Conservation (phyloP, 305 asterid species). For the Nicotiana rustica region DNA sequence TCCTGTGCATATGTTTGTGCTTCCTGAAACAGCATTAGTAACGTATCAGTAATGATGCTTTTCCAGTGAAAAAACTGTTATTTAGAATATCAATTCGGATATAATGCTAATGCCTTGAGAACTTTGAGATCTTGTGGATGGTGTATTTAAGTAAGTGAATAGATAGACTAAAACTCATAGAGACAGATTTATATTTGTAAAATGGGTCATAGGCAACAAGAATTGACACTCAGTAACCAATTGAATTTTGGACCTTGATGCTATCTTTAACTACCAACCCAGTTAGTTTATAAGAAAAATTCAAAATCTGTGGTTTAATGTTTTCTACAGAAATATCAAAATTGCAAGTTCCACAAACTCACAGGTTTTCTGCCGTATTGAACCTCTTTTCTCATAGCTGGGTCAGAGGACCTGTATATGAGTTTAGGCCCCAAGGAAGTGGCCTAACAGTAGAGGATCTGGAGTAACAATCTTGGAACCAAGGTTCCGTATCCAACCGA, state of each 20-base stretch:
- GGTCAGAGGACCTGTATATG: background rate
- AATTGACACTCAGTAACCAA: background rate
- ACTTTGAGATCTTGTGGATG: background rate
- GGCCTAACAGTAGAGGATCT: background rate
- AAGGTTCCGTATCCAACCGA: background rate
- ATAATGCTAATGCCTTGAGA: background rate
- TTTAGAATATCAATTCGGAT: background rate
- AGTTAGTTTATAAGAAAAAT: background rate
- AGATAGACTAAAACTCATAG: conserved; percentile 1
- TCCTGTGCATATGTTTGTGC: conserved; percentile 69
- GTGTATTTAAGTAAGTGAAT: background rate
- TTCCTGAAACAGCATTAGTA: conserved; percentile 53
- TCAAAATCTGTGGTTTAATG: too few species aligned
- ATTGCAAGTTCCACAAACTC: background rate
- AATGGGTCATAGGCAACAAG: background rate
- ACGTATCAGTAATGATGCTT: background rate
- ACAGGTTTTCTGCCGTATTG: background rate
- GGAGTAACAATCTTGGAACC: background rate
- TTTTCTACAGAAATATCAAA: background rate
- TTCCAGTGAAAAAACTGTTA: conserved; percentile 17
- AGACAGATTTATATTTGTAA: background rate
- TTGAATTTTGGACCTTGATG: background rate
- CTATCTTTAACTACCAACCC: background rate
- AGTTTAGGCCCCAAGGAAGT: conserved; percentile 26
- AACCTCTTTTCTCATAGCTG: background rate